These are phyloP conservation scores for Ophiostoma himal-ulmi DNA, from an alignment of 2,329 filamentous ascomycete species.

Conservation along the genomic window DNA sequence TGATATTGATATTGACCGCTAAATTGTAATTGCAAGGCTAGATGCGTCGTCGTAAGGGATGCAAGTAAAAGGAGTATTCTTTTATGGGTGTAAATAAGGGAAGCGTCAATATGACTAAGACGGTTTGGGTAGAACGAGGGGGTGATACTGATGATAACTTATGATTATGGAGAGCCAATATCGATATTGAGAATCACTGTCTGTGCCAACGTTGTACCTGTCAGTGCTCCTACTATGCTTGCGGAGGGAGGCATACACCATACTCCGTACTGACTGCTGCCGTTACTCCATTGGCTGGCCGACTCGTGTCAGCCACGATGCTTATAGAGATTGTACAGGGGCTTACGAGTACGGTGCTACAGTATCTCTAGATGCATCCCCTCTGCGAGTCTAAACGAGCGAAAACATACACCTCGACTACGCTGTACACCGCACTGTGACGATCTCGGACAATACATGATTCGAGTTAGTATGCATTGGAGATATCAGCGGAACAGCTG, in stretches of 20 bases:
- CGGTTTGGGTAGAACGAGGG: background rate
- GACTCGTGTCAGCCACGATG: slow-evolving; percentile 4
- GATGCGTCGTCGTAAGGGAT: background rate
- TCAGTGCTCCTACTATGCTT: background rate
- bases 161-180: background rate
- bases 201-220: background rate
- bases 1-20: background rate
- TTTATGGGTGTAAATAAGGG: background rate
- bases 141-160: too few relatives aligned
- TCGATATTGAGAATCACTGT: background rate
- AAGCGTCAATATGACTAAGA: background rate
- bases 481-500: background rate
- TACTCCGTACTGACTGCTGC: background rate
- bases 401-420: background rate
- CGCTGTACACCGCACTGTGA: background rate
- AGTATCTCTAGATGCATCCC: background rate
- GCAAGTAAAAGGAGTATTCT: background rate
- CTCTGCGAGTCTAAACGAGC: too few relatives aligned
- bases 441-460: slow-evolving; percentile 2
- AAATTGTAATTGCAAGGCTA: too few relatives aligned
- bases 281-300: background rate
- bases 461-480: background rate
- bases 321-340: background rate
- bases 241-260: background rate
- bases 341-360: background rate